Evolutionary conservation across 2,329 filamentous ascomycete genomes (phyloP).

Genomic region (Calonectria pauciramosa): DNA sequence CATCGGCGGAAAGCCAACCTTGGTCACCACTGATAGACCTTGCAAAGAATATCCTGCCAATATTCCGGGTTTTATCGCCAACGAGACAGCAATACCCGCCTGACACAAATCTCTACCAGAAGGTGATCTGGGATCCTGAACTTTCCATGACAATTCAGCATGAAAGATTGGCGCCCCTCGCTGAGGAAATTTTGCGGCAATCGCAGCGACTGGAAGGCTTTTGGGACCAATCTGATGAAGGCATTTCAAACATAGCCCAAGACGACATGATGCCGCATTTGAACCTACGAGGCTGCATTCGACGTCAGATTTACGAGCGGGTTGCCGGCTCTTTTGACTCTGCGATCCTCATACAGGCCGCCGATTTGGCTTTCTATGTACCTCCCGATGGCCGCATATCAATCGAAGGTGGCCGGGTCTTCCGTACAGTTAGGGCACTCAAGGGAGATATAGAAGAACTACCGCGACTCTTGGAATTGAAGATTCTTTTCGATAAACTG

Average conservation of each 20-base stretch:
- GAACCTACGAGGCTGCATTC: slow-evolving; percentile 19
- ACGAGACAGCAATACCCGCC: slow-evolving; percentile 54
- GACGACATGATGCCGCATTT: neutral
- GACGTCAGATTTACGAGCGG: slow-evolving; percentile 36
- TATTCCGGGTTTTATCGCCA: slow-evolving; percentile 45
- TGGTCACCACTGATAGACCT: slow-evolving; percentile 11
- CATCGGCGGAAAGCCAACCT: neutral
- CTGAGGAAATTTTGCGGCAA: slow-evolving; percentile 45
- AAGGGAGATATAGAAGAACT: neutral
- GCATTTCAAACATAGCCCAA: neutral
- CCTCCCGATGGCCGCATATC: neutral
- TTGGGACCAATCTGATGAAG: neutral
- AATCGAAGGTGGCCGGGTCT: neutral
- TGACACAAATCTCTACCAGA: slow-evolving; percentile 51
- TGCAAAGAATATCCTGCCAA: slow-evolving; percentile 4
- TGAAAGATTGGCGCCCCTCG: slow-evolving; percentile 51
- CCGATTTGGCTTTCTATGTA: neutral
- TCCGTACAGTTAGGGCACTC: neutral
- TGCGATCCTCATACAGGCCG: neutral
- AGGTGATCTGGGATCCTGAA: slow-evolving; percentile 48
- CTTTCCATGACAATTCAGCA: slow-evolving; percentile 54
- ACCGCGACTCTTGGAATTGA: neutral
- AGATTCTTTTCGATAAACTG: neutral
- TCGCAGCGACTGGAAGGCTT: slow-evolving; percentile 48
- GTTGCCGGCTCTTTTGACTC: slow-evolving; percentile 23